Evolutionary conservation across 208 protist genomes (phyloP), one percentile per base, ranked within the genome.

Genomic region (Crithidia brevicula): DNA sequence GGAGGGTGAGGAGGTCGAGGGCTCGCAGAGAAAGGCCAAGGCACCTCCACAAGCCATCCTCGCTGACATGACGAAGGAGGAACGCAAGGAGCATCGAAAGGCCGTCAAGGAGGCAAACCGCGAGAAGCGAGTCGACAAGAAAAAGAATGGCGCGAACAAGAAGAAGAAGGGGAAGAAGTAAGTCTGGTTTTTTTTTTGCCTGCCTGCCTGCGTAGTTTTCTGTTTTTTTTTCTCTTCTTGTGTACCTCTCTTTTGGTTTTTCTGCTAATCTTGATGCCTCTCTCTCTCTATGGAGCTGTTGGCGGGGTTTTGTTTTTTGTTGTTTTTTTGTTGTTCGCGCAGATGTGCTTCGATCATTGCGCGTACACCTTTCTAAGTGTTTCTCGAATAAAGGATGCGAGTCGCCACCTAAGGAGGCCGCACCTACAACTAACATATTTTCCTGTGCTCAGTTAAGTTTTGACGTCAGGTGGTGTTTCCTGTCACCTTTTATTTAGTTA

Each of bases 1-100:
- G 1, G 76, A 77, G 13, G 64, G 58, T 0, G 64, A 73, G 10
- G 67, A 73, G 23, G 51, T 46, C 43, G 47, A 23, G 4, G 61
- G 62, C 5, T 22, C 62, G 18, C 36, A 53, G 15, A 36, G 31
- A 20, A 72, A 62, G 46, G 38, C 40, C 13, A 50, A 51, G 30
- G 30, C 38, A 25, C 9, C 71, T 1, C 60, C 51, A 16, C 59
- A 67, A 34, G 46, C 74, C 23, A 83, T 82, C 28, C 65, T 96
- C 34, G 77, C 88, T 0, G 76, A 91, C 27, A 96, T 96, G 91
- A 86, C 86, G 27, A 89, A 89, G 64, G 91, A 94, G 57, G 86
- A 96, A 69, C 86, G 88, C 28, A 93, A 91, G 74, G 77, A 72
- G 33, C 78, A 94, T 64, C 78, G 82, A 28, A 92, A 85, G 66